A percentile compares a stretch with the other conserved stretches of the same genome.
Evolutionary conservation across 176 grass and related monocot genomes (phyloP).

Genomic region (Saccharum spontaneum): DNA sequence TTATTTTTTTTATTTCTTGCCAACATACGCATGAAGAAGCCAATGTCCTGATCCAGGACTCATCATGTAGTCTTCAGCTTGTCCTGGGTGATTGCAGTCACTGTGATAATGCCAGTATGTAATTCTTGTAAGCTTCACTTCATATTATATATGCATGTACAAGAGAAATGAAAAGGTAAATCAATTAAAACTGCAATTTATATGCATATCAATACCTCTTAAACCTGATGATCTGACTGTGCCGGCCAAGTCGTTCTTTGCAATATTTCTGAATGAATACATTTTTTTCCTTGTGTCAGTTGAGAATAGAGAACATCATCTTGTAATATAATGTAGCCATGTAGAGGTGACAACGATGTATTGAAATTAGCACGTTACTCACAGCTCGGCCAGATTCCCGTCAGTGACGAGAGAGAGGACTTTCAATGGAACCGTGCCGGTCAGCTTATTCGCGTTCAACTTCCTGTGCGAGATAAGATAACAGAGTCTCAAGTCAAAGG

Average conservation of each 20-base stretch:
- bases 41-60: neutral
- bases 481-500: neutral
- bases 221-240: slow-evolving; percentile 26
- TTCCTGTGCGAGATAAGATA: slow-evolving; percentile 17
- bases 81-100: slow-evolving; percentile 10
- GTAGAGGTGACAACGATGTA: neutral
- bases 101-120: neutral
- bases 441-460: slow-evolving; percentile 23
- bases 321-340: neutral
- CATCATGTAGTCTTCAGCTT: slow-evolving; percentile 12
- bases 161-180: neutral
- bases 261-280: slow-evolving; percentile 38
- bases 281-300: neutral
- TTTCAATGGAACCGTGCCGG: slow-evolving; percentile 21
- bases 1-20: neutral
- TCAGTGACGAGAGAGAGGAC: slow-evolving; percentile 31
- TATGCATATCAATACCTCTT: slow-evolving; percentile 30
- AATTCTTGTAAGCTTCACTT: neutral
- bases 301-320: neutral
- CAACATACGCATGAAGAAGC: neutral
- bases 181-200: neutral
- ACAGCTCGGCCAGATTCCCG: slow-evolving; percentile 47
- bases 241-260: slow-evolving; percentile 12
- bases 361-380: neutral
- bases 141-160: neutral